A percentile compares a stretch with the other conserved stretches of the same genome.
Conservation (phyloP, 2,329 filamentous ascomycete species). For the Ilyonectria destructans region DNA sequence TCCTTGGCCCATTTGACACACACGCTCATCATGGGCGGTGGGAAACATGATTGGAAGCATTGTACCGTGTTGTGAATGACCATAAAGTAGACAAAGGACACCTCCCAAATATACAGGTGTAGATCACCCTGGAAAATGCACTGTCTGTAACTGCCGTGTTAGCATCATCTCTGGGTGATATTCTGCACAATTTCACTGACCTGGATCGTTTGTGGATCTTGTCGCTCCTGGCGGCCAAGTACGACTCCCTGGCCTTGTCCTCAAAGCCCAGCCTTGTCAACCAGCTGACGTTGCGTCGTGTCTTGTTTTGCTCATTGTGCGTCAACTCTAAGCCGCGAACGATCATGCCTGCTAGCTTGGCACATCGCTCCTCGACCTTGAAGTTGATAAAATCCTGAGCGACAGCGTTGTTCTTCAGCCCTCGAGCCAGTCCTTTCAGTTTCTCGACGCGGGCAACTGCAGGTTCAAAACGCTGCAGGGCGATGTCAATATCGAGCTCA, state of each 20-base stretch:
- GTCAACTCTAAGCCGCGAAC: constrained; percentile 84
- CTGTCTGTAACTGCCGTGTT: constrained; percentile 71
- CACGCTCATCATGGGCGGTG: constrained; percentile 89
- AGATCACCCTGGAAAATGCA: constrained; percentile 96
- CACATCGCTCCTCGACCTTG: constrained; percentile 90
- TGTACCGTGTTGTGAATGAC: constrained; percentile 94
- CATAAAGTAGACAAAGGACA: constrained; percentile 96
- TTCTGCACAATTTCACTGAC: constrained; percentile 60
- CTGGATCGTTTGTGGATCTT: constrained; percentile 87
- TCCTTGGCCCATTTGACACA: constrained; percentile 99
- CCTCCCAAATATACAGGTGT: constrained; percentile 92
- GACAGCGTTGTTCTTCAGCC: constrained; percentile 87
- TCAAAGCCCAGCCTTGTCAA: constrained; percentile 91
- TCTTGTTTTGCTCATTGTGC: constrained; percentile 83
- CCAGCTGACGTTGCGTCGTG: constrained; percentile 87
- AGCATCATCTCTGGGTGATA: constrained; percentile 13
- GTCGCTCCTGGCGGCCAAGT: constrained; percentile 83
- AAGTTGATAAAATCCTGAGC: constrained; percentile 94
- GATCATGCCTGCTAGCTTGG: constrained; percentile 82
- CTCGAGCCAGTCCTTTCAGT: constrained; percentile 83
- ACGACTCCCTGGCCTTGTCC: constrained; percentile 89
- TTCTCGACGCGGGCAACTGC: constrained; percentile 90
- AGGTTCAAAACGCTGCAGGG: constrained; percentile 88
- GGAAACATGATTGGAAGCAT: constrained; percentile 91
- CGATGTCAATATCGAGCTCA: constrained; percentile 95